phyloP scores from a whole-genome alignment of 768 basidiomycete species.

The Panaeolus cyanescens region DNA sequence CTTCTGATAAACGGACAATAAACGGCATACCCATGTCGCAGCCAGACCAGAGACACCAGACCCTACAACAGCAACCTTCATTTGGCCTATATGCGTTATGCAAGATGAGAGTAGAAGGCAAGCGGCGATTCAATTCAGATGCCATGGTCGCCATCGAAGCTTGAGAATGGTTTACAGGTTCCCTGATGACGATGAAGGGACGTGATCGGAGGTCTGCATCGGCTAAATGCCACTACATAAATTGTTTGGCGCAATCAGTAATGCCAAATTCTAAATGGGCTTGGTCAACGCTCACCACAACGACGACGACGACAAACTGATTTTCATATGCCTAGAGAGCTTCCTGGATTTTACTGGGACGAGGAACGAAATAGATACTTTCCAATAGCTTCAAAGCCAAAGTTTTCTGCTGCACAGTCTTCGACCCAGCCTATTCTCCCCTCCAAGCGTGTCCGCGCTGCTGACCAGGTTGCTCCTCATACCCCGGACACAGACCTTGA shows the following conservation, averaged over 20 bases:
- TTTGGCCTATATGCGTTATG: slow-evolving; percentile 15
- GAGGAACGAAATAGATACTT: slow-evolving; percentile 55
- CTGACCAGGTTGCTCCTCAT: neutral
- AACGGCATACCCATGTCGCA: slow-evolving; percentile 63
- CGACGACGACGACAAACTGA: neutral
- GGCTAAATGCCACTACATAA: neutral
- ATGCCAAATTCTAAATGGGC: neutral
- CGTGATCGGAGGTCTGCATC: slow-evolving; percentile 5
- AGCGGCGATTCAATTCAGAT: slow-evolving; percentile 5
- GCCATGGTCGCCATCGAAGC: slow-evolving; percentile 11
- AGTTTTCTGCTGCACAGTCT: slow-evolving; percentile 3
- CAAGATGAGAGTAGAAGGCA: neutral
- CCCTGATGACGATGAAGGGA: neutral
- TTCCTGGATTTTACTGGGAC: slow-evolving; percentile 64
- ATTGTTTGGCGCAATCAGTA: neutral
- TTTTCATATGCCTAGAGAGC: slow-evolving; percentile 42
- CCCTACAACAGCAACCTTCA: slow-evolving; percentile 75
- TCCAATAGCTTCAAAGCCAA: slow-evolving; percentile 45
- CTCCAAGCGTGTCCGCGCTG: neutral
- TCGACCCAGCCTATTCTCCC: neutral
- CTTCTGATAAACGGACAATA: neutral
- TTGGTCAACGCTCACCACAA: neutral
- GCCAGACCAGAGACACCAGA: slow-evolving; percentile 80
- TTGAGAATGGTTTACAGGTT: neutral
- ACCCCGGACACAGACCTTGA: neutral